A percentile compares a stretch with the other conserved stretches of the same genome.
Conservation (phyloP, 2,329 filamentous ascomycete genomes). For the Phaeophleospora eucalypticola region DNA sequence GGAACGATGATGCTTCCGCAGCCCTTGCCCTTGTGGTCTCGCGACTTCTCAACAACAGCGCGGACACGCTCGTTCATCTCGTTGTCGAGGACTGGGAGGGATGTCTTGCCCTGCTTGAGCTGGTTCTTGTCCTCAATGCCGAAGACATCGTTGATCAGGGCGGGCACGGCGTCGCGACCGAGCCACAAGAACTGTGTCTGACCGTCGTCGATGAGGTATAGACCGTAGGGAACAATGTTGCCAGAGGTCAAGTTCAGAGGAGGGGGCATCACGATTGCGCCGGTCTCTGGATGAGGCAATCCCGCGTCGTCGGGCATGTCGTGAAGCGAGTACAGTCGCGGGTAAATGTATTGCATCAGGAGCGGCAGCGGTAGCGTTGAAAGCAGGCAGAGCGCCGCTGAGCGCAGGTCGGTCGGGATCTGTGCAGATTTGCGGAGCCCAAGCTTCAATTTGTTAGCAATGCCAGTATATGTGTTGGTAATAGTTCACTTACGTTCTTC, state of each 20-base stretch:
- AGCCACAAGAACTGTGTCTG: conserved; percentile 98
- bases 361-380: conserved; percentile 88
- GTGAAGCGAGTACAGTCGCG: conserved; percentile 68
- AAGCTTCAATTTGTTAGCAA: conserved; percentile 42
- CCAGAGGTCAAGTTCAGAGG: conserved; percentile 83
- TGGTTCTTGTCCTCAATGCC: conserved; percentile 77
- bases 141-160: conserved; percentile 85
- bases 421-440: conserved; percentile 88
- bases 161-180: conserved; percentile 85
- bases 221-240: conserved; percentile 78
- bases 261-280: conserved; percentile 83
- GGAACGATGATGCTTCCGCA: conserved; percentile 92
- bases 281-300: conserved; percentile 76
- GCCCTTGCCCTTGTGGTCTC: conserved; percentile 78
- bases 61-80: conserved; percentile 96
- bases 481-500: conserved; percentile 70
- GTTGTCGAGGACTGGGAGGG: conserved; percentile 80
- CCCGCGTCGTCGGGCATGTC: conserved; percentile 96
- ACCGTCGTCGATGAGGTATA: conserved; percentile 95
- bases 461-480: not conserved
- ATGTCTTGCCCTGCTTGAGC: conserved; percentile 85
- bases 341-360: conserved; percentile 81
- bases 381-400: conserved; percentile 86
- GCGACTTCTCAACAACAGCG: conserved; percentile 85
- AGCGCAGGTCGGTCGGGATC: conserved; percentile 89